Conservation (phyloP, 164 flowering plant species). For the Buxus sempervirens region DNA sequence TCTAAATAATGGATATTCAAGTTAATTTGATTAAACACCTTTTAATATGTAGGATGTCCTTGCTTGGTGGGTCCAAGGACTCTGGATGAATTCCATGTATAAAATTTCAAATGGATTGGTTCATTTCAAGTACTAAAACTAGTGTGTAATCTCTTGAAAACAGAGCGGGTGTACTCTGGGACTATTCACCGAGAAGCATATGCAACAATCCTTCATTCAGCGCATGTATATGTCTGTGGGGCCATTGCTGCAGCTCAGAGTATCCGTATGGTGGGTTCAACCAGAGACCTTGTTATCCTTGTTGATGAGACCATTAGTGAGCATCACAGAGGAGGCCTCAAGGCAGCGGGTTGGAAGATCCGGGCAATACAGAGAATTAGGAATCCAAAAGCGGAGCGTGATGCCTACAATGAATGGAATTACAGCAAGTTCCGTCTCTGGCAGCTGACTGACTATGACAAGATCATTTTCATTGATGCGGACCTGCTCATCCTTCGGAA, state of each 20-base stretch:
- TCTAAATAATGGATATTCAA: neutral
- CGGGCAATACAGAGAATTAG: constrained; percentile 51
- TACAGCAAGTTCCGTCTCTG: constrained; percentile 94
- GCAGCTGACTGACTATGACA: constrained; percentile 92
- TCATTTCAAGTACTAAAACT: neutral
- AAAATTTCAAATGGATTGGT: neutral
- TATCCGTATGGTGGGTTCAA: constrained; percentile 53
- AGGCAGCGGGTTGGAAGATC: constrained; percentile 61
- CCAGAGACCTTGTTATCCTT: constrained; percentile 53
- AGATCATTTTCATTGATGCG: constrained; percentile 88
- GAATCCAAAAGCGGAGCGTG: constrained; percentile 60
- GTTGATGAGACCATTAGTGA: constrained; percentile 54
- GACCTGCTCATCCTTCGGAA: constrained; percentile 83
- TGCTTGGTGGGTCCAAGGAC: neutral
- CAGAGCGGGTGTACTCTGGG: constrained; percentile 32
- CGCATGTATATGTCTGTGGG: constrained; percentile 58
- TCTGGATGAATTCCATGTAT: too few relatives aligned
- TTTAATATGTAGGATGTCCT: neutral
- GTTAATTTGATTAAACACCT: too few relatives aligned
- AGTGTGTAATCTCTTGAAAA: neutral
- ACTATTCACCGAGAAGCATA: constrained; percentile 46
- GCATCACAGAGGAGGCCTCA: constrained; percentile 49
- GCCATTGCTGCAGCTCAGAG: constrained; percentile 69
- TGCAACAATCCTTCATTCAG: constrained; percentile 62
- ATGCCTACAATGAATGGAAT: constrained; percentile 93